Evolutionary conservation across 2,329 filamentous ascomycete species (phyloP).

Genomic region (Cordyceps fumosorosea): DNA sequence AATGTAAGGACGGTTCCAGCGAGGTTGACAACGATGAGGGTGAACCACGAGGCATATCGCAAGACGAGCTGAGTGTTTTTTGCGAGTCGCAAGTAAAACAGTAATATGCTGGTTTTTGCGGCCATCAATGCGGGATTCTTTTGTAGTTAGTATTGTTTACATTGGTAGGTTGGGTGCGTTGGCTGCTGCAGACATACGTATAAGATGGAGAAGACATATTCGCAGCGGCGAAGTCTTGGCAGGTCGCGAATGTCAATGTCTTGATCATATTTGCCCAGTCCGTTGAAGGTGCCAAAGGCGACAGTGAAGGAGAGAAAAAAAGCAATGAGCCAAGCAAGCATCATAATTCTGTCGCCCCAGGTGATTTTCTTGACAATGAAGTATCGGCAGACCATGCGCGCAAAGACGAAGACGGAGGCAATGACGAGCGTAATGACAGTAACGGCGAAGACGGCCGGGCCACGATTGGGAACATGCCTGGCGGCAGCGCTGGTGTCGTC

Average conservation of each 20-base stretch:
- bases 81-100: slow-evolving; percentile 82
- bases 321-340: slow-evolving; percentile 68
- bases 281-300: slow-evolving; percentile 54
- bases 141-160: not conserved
- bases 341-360: slow-evolving; percentile 76
- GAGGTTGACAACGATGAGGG: slow-evolving; percentile 69
- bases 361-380: slow-evolving; percentile 65
- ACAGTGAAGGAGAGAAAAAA: slow-evolving; percentile 63
- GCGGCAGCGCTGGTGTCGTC: not conserved
- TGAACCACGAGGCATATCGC: slow-evolving; percentile 73
- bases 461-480: slow-evolving; percentile 40
- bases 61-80: slow-evolving; percentile 71
- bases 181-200: slow-evolving; percentile 39
- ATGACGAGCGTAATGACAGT: slow-evolving; percentile 62
- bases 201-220: slow-evolving; percentile 60
- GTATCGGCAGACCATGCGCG: slow-evolving; percentile 66
- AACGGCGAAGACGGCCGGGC: slow-evolving; percentile 60
- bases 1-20: slow-evolving; percentile 75
- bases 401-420: slow-evolving; percentile 66
- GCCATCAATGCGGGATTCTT: slow-evolving; percentile 89
- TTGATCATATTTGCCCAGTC: slow-evolving; percentile 60
- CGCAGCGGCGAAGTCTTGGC: slow-evolving; percentile 46
- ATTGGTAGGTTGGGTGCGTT: not conserved
- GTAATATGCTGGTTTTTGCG: slow-evolving; percentile 84
- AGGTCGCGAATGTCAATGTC: slow-evolving; percentile 49